Evolutionary conservation across 371 early-diverging fungal genomes (phyloP), one percentile per base, ranked within the genome.

Genomic region (Mortierella sp.): DNA sequence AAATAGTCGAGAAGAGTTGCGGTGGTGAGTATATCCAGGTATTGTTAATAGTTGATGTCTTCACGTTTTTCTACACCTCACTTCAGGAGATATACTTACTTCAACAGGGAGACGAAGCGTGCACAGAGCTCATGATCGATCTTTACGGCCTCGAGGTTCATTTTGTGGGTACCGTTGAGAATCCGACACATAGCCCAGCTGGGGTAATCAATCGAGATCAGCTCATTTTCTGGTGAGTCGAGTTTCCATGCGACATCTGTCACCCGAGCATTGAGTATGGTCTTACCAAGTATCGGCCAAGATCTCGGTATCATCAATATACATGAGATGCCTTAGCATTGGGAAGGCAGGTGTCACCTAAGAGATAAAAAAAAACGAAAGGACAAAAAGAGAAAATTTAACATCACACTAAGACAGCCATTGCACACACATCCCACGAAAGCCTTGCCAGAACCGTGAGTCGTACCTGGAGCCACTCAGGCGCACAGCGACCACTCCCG

Each of bases 161-260:
- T 68, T 30, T 84, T 82, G 65, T 87, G 86, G 65, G 85, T 87
- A 43, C 84, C 86, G 42, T 84, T 84, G 23, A 87, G 51, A 34
- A 87, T 82, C 37, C 88, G 83, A 46, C 84, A 86, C 44, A 87
- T 60, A 4, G 84, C 88, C 84, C 85, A 86, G 32, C 88, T 87
- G 71, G 12, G 24, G 30, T 43, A 15, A 17, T n/a, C 39, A 24
- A 34, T 41, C 30, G 12, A 37, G 8, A n/a, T n/a, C n/a, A n/a
- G n/a, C n/a, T n/a, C n/a, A n/a, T n/a, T n/a, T n/a, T n/a, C n/a
- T n/a, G n/a, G n/a, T n/a, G n/a, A n/a, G n/a, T n/a, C n/a, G n/a
- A n/a, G n/a, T n/a, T n/a, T n/a, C n/a, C n/a, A n/a, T n/a, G n/a
- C n/a, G n/a, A n/a, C n/a, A n/a, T n/a, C n/a, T n/a, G n/a, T n/a